Evolutionary conservation across 2,329 filamentous ascomycete genomes (phyloP), one percentile per base, ranked within the genome.

Genomic region (Colletotrichum acutatum): DNA sequence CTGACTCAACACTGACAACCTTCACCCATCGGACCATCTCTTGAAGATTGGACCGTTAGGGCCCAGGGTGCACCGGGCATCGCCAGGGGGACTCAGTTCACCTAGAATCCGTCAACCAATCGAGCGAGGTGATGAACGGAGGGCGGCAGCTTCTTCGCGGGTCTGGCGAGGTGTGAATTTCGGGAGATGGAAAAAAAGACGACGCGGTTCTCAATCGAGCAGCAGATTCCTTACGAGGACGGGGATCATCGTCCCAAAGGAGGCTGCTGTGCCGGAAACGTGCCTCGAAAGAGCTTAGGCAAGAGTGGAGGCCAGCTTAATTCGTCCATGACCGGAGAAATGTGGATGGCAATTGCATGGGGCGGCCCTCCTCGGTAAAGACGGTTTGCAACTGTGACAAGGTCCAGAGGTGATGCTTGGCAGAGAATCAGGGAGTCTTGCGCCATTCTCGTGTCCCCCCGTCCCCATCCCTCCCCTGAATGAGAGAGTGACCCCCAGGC

Each of bases 221-320:
- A 79, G 78, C 70, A 75, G 76, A 75, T 76, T 76, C 74, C 77
- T 75, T 76, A 79, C 77, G 80, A 79, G 78, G 78, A 75, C 77
- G 76, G 76, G 77, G 81, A 82, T 82, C 80, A 77, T 80, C 76
- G 76, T 80, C 78, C 77, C 74, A 81, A 81, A 80, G 79, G 81
- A 79, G 78, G 74, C 78, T 82, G 75, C 77, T 78, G 77, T 77
- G 78, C 82, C 83, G 83, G 77, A 78, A 71, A 76, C 75, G 75
- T 78, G 79, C 77, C 82, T 82, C 52, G 76, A 84, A 82, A 68
- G 61, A 79, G 82, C 71, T 77, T 83, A 82, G 78, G 76, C 53
- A 19, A 69, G 12, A 46, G 46, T 53, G 42, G 61, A 62, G 53
- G 42, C 42, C 58, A 70, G 72, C 63, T 66, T 66, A 66, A 70